Evolutionary conservation across 2,329 filamentous ascomycete genomes (phyloP).

Genomic region (Zopfia rhizophila): DNA sequence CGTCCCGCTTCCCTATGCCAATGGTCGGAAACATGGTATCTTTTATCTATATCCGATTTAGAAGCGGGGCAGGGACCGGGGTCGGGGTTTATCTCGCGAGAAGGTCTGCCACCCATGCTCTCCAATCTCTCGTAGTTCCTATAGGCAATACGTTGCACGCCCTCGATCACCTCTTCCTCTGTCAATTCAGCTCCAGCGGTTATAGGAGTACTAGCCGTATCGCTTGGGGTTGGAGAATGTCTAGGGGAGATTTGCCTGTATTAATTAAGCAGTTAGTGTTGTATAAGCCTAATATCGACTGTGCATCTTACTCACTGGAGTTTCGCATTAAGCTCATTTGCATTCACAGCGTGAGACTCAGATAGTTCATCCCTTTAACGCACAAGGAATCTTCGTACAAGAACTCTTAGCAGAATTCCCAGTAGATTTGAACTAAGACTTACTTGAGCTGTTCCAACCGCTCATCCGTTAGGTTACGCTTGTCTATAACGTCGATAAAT

Average conservation of each 20-base stretch:
- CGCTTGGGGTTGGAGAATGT: conserved; percentile 7
- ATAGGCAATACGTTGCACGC: background rate
- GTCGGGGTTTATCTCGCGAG: conserved; percentile 11
- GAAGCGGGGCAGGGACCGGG: conserved; percentile 7
- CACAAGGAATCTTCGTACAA: conserved; percentile 6
- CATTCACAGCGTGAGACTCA: conserved; percentile 7
- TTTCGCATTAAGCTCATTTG: conserved; percentile 8
- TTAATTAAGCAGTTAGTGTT: conserved; percentile 6
- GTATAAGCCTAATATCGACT: conserved; percentile 6
- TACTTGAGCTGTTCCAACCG: conserved; percentile 5
- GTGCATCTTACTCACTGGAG: conserved; percentile 6
- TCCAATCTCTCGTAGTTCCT: conserved; percentile 3
- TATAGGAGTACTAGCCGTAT: conserved; percentile 6
- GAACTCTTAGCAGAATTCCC: conserved; percentile 4
- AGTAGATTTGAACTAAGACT: conserved; percentile 5
- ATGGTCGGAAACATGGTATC: conserved; percentile 10
- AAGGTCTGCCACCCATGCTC: conserved; percentile 4
- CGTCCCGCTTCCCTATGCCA: conserved; percentile 4
- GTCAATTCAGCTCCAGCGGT: conserved; percentile 10
- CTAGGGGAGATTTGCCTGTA: conserved; percentile 10
- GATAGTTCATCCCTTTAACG: conserved; percentile 7
- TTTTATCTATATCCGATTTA: conserved; percentile 10
- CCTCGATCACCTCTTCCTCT: conserved; percentile 5
- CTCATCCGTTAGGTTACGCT: conserved; percentile 7
- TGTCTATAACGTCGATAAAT: conserved; percentile 8